Base-by-base conservation (phyloP, 2,329 filamentous ascomycete genomes). In the Dactylonectria macrodidyma region DNA sequence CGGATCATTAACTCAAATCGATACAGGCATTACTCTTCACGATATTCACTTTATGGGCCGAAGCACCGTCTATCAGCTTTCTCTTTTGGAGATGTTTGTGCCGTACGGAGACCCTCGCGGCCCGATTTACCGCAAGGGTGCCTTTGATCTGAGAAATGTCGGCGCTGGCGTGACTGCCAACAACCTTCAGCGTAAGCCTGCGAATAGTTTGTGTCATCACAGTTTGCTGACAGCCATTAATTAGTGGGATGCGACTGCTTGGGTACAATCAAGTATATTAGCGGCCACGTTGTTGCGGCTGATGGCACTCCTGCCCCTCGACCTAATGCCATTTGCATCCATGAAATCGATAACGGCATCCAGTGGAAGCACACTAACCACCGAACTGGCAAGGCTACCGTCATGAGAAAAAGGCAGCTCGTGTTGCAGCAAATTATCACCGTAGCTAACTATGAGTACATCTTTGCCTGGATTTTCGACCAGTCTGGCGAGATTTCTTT, bases 311-410 rank as follows among this genome's bases (percentile, higher is more conserved):
- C 88, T 0, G 81, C 81, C 2, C 78, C 83, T 0, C 83, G 86
- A 22, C 86, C 87, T 38, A 90, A 91, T 54, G 89, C 89, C 1
- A 82, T 93, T 30, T 93, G 92, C 66, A 81, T 93, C 4, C 91
- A 93, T 74, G 91, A 93, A 78, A 87, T 92, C 75, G 91, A 93
- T 72, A 87, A 88, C 60, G 91, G 92, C 1, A 91, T 93, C 50
- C 85, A 87, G n/a, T 93, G 90, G 90, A 93, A 93, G 78, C 91
- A 93, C 78, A 87, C 90, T 5, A 92, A 93, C 80, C 91, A 85
- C 79, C 85, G 90, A 19, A 93, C 89, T 0, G 84, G 84, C 7
- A 84, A 88, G 19, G 89, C 89, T 0, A 87, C 88, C 0, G 87
- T 92, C 0, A 86, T 87, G 3, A 84, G 91, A 7, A 83, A 85